Base-by-base conservation (phyloP, 176 grass and related monocot genomes). In the Themeda triandra region DNA sequence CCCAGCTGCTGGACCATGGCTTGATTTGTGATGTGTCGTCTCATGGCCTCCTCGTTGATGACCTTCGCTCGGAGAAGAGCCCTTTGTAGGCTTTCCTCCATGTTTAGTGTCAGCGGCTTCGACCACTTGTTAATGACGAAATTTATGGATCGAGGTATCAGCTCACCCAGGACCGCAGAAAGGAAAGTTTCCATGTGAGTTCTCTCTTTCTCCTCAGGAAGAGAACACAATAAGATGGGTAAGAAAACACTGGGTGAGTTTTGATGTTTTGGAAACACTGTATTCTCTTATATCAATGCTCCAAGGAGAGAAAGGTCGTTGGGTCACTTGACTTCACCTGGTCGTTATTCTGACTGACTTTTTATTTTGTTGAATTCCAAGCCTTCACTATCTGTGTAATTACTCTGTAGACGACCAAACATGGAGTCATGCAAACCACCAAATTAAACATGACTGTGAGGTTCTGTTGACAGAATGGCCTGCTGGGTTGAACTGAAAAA, bases 21-120 rank as follows among this genome's bases (percentile, higher is more conserved):
- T 77, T 23, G 44, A 64, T 84, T 84, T 67, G 63, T 84, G 32
- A 77, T 69, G 12, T 58, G 45, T 6, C 72, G 44, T 3, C 44
- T 32, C 32, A 53, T 49, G 15, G 73, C 73, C 45, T 84, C 82
- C 1, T 84, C 45, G 2, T 40, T 4, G 45, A 84, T 77, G 24
- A 59, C 18, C 10, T 69, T 46, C 2, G 35, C 63, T 6, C 83
- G 45, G 33, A 85, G 73, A 2, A 85, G 48, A 6, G 27, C 17
- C 18, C 18, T 39, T 7, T 21, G 33, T 6, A 82, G 66, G 13
- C 18, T 42, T 13, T 71, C 49, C 58, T 44, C 39, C 58, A 39
- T 4, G 13, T 6, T 6, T 4, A 17, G 0, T 2, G 12, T 5
- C 9, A 3, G 6, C 1, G 75, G 33, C 12, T 62, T 62, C 0